Percentiles rank a stretch among this genome's conserved stretches.
Conservation (phyloP, 1,284 basidiomycete species). For the Fomes fomentarius region DNA sequence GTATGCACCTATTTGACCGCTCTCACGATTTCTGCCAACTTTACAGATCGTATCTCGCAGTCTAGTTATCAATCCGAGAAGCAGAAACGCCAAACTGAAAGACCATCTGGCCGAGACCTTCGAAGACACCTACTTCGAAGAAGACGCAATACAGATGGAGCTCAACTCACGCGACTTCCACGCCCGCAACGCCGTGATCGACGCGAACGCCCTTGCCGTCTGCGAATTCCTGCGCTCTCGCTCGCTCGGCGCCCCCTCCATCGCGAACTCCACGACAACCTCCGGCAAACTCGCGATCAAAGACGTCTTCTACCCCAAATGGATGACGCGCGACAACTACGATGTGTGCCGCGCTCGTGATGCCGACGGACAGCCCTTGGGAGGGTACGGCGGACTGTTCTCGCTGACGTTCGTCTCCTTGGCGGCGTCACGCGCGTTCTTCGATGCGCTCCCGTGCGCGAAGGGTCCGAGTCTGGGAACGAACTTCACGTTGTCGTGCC, state of each 20-base stretch:
- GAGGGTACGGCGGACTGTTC: conserved; percentile 93
- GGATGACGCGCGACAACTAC: conserved; percentile 76
- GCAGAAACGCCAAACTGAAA: conserved; percentile 70
- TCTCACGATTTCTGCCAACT: too few species aligned
- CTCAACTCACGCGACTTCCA: conserved; percentile 95
- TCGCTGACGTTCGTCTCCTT: conserved; percentile 83
- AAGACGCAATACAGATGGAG: conserved; percentile 97
- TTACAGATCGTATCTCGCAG: conserved; percentile 50
- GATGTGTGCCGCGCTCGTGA: conserved; percentile 53
- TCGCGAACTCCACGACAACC: too few species aligned
- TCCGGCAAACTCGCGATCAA: conserved; percentile 55
- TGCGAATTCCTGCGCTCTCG: conserved; percentile 77
- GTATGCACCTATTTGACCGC: too few species aligned
- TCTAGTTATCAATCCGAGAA: conserved; percentile 84
- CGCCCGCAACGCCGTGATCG: conserved; percentile 76
- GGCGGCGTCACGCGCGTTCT: conserved; percentile 81
- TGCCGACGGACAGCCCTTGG: conserved; percentile 35
- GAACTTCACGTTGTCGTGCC: conserved; percentile 93
- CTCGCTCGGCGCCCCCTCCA: conserved; percentile 51
- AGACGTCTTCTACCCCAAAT: conserved; percentile 91
- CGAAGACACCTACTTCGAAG: conserved; percentile 89
- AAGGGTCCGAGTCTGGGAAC: conserved; percentile 97
- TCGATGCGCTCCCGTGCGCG: conserved; percentile 80
- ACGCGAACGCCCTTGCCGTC: conserved; percentile 82
- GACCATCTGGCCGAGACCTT: conserved; percentile 61